These are phyloP conservation scores for Penicillium rolfsii DNA, from an alignment of 2,329 filamentous ascomycete species.

Conservation along the genomic window DNA sequence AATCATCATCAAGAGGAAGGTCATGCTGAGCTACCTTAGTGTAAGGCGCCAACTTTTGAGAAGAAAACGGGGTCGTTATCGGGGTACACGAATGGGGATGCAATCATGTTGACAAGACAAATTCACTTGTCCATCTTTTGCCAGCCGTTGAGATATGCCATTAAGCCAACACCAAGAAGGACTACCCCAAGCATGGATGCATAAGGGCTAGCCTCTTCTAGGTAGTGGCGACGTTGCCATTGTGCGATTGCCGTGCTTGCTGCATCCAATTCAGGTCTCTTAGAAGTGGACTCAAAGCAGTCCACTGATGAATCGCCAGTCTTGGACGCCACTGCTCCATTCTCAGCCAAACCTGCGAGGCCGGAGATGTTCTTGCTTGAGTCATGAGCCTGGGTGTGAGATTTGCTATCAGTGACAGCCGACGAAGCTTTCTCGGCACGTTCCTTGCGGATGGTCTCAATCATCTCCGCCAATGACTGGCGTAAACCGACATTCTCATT, in stretches of 20 bases:
- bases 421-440: slow-evolving; percentile 57
- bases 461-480: slow-evolving; percentile 82
- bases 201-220: slow-evolving; percentile 69
- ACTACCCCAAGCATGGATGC: slow-evolving; percentile 83
- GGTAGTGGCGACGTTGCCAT: slow-evolving; percentile 38
- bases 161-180: slow-evolving; percentile 76
- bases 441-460: slow-evolving; percentile 75
- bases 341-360: slow-evolving; percentile 5
- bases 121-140: slow-evolving; percentile 59
- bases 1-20: slow-evolving; percentile 11
- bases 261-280: slow-evolving; percentile 45
- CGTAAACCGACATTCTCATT: slow-evolving; percentile 71
- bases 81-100: slow-evolving; percentile 9
- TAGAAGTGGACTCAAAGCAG: slow-evolving; percentile 54
- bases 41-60: slow-evolving; percentile 22
- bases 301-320: slow-evolving; percentile 22
- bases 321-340: slow-evolving; percentile 19
- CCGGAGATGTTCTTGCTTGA: slow-evolving; percentile 14
- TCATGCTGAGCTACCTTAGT: slow-evolving; percentile 23
- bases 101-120: slow-evolving; percentile 9
- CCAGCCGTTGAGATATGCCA: slow-evolving; percentile 87
- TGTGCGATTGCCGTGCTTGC: slow-evolving; percentile 47
- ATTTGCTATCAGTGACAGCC: slow-evolving; percentile 39
- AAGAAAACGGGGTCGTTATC: slow-evolving; percentile 15
- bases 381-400: slow-evolving; percentile 14